Conservation (phyloP, 805 yeast genomes). For the Blastobotrys terrestris region DNA sequence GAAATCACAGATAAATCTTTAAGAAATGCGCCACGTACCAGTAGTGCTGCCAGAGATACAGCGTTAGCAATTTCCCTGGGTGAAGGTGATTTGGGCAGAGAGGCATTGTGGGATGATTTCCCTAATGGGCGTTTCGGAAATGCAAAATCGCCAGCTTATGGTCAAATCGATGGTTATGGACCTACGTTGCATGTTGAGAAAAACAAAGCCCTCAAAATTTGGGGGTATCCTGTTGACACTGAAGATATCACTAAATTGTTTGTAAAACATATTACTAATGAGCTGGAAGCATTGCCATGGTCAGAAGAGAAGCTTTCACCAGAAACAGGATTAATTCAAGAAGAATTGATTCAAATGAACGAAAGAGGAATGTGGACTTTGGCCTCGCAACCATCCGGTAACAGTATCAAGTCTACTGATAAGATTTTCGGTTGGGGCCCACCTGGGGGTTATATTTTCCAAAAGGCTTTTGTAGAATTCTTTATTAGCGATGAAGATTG, state of each 20-base stretch:
- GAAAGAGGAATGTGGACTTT: constrained; percentile 72
- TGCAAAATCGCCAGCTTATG: constrained; percentile 92
- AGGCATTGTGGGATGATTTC: constrained; percentile 96
- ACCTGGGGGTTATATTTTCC: constrained; percentile 76
- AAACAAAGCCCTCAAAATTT: constrained; percentile 57
- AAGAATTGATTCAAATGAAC: constrained; percentile 76
- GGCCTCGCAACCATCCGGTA: constrained; percentile 94
- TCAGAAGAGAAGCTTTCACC: constrained; percentile 78
- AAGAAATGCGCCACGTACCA: constrained; percentile 5
- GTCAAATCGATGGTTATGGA: constrained; percentile 97
- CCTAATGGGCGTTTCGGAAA: constrained; percentile 96
- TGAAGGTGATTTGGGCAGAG: constrained; percentile 75
- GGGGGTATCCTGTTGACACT: constrained; percentile 70
- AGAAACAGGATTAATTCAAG: constrained; percentile 90
- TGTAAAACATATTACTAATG: constrained; percentile 64
- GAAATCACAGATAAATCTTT: constrained; percentile 13
- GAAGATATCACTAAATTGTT: constrained; percentile 63
- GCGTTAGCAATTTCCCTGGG: constrained; percentile 78
- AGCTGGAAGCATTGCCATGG: constrained; percentile 83
- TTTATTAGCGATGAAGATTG: constrained; percentile 71
- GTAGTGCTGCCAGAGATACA: constrained; percentile 24
- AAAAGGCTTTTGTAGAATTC: constrained; percentile 89
- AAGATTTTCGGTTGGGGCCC: constrained; percentile 98
- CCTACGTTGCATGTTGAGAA: constrained; percentile 76
- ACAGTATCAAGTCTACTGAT: constrained; percentile 72